A percentile compares a stretch with the other conserved stretches of the same genome.
phyloP scores from a whole-genome alignment of 1,284 basidiomycete genomes.

The Malassezia furfur region DNA sequence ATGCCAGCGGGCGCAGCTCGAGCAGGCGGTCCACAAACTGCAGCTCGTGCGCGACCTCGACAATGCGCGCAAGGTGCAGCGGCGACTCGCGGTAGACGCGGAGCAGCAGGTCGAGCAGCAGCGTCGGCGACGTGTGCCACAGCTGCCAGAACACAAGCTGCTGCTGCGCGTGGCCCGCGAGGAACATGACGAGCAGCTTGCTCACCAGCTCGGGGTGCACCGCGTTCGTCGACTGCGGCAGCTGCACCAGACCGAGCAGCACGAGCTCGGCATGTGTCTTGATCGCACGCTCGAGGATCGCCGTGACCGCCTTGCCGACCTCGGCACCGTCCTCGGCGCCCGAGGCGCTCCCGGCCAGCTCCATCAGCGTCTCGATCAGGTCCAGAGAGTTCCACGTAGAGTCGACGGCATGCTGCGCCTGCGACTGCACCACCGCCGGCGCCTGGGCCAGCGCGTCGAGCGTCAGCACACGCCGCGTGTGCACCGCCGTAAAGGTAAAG shows the following conservation, averaged over 20 bases:
- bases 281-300: slow-evolving; percentile 44
- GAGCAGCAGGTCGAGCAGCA: slow-evolving; percentile 74
- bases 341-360: slow-evolving; percentile 82
- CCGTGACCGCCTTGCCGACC: slow-evolving; percentile 30
- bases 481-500: slow-evolving; percentile 61
- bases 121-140: slow-evolving; percentile 76
- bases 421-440: slow-evolving; percentile 67
- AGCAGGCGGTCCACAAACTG: slow-evolving; percentile 83
- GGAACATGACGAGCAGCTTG: slow-evolving; percentile 78
- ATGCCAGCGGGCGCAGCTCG: slow-evolving; percentile 73
- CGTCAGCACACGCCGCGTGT: slow-evolving; percentile 30
- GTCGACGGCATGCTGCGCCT: slow-evolving; percentile 61
- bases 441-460: slow-evolving; percentile 24
- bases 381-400: slow-evolving; percentile 91
- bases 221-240: slow-evolving; percentile 73
- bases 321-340: slow-evolving; percentile 19
- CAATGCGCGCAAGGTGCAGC: slow-evolving; percentile 81
- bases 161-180: slow-evolving; percentile 82
- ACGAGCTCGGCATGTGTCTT: slow-evolving; percentile 81
- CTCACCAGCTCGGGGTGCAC: slow-evolving; percentile 76
- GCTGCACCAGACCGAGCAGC: slow-evolving; percentile 82
- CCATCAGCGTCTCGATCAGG: slow-evolving; percentile 72
- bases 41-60: slow-evolving; percentile 89
- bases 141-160: slow-evolving; percentile 93
- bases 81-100: slow-evolving; percentile 87